Evolutionary conservation across 345 rosid species (phyloP).

Genomic region (Mercurialis annua): DNA sequence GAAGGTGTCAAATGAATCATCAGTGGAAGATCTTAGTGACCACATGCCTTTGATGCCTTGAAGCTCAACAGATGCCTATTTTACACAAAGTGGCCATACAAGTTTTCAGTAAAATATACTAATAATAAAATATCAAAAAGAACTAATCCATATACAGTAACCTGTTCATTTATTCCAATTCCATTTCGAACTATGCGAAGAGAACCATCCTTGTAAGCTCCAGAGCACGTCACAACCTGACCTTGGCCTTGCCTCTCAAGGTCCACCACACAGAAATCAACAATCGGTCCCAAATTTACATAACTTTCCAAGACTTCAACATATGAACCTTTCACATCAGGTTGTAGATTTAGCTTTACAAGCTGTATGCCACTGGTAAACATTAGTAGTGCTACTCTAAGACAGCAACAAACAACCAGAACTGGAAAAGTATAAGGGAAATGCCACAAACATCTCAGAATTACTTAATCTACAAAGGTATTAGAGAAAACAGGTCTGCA

Average conservation of each 20-base stretch:
- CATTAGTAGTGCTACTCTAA: not conserved
- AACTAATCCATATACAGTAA: conserved; percentile 19
- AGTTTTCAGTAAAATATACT: conserved; percentile 12
- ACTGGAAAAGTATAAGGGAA: not conserved
- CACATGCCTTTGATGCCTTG: conserved; percentile 99
- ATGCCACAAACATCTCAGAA: not conserved
- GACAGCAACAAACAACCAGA: conserved; percentile 1
- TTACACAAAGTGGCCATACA: conserved; percentile 18
- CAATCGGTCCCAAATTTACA: conserved; percentile 94
- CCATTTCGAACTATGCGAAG: conserved; percentile 94
- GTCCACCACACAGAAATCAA: conserved; percentile 89
- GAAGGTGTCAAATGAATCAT: conserved; percentile 89
- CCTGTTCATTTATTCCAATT: conserved; percentile 98
- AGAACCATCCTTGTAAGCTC: conserved; percentile 97
- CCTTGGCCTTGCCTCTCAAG: conserved; percentile 99
- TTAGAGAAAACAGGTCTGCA: no score
- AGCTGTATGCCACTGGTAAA: conserved; percentile 47
- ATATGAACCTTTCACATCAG: conserved; percentile 86
- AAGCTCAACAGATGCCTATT: conserved; percentile 90
- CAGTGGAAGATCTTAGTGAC: conserved; percentile 83
- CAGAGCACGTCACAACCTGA: conserved; percentile 96
- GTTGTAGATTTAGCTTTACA: conserved; percentile 73
- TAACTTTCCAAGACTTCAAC: conserved; percentile 82
- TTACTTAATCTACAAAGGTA: not conserved
- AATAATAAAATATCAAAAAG: conserved; percentile 2